Evolutionary conservation across 345 rosid species (phyloP).

Genomic region (Xanthoceras sorbifolium): DNA sequence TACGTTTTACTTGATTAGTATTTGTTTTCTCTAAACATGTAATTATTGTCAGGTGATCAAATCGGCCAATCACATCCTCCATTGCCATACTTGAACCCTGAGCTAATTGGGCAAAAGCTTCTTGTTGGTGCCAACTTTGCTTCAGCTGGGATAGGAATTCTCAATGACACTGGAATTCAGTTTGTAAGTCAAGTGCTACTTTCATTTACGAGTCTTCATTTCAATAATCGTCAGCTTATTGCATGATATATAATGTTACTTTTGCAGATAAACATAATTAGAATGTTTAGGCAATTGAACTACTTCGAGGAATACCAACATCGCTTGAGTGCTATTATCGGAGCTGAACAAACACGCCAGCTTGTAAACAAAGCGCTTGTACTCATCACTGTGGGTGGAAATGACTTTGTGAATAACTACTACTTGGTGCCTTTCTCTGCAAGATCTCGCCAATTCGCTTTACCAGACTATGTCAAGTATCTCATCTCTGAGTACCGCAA

Average conservation of each 20-base stretch:
- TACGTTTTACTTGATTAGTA: too few species aligned
- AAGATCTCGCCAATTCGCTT: slow-evolving; percentile 64
- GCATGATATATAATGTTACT: not conserved
- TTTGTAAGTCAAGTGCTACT: too few species aligned
- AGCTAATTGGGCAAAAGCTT: slow-evolving; percentile 50
- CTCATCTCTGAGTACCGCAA: slow-evolving; percentile 66
- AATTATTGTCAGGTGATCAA: slow-evolving; percentile 39
- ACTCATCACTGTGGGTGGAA: too few species aligned
- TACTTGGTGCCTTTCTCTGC: slow-evolving; percentile 80
- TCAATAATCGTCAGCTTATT: not conserved
- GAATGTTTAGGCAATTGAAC: slow-evolving; percentile 53
- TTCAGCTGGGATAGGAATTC: slow-evolving; percentile 82
- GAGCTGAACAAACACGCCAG: too few species aligned
- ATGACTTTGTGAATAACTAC: too few species aligned
- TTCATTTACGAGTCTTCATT: not conserved
- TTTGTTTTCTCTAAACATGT: not conserved
- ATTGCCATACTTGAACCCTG: slow-evolving; percentile 70
- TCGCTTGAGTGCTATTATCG: slow-evolving; percentile 44
- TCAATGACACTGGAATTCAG: too few species aligned
- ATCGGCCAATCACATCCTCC: slow-evolving; percentile 50
- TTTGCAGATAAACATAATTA: slow-evolving; percentile 58
- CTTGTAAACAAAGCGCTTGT: too few species aligned
- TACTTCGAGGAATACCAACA: slow-evolving; percentile 64
- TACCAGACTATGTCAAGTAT: slow-evolving; percentile 62
- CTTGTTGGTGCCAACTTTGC: slow-evolving; percentile 81